Evolutionary conservation across 306 rosid species (phyloP), one percentile per base, ranked within the genome.

Genomic region (Pyrus pyrifolia): DNA sequence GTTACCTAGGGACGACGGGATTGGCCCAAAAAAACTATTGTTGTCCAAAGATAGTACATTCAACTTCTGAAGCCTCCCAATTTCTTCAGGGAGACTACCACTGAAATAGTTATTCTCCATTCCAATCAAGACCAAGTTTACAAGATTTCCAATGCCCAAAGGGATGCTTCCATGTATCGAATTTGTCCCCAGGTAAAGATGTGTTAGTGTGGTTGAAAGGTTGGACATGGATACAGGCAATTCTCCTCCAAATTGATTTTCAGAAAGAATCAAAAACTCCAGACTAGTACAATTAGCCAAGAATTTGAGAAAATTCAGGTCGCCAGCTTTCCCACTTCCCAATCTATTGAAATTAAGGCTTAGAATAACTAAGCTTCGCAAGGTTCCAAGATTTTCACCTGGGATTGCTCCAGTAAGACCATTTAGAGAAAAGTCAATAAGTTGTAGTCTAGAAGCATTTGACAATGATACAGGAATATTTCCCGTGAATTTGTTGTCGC

Each of bases 251-350:
- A 49, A 49, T 49, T 49, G 19, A 49, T 49, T 49, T 0, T 4
- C 0, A 19, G 19, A 1, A 49, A 49, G 3, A 4, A 0, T 0
- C 19, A 49, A 14, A 7, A 0, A 1, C 55, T 15, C 55, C 6
- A 49, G 21, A 49, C 21, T 49, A 1, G 21, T 49, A 49, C 55
- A 49, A 15, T 49, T 49, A 49, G 55, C 21, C 19, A 49, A 15
- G 21, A 49, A 49, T 5, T 49, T 49, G 21, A 49, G 55, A 49
- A 49, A 49, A 49, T 15, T 49, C 1, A 49, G 21, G 2, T 49
- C 55, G 21, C 55, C 55, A 4, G 21, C 21, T 49, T 49, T 15
- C 55, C 55, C 8, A 49, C 21, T 49, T 49, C 55, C 21, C 55
- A 49, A 0, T 15, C 55, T 49, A 49, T 49, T 49, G 55, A 1